Base-by-base conservation (phyloP, 768 basidiomycete genomes). In the Holtermanniella nyarrowii region DNA sequence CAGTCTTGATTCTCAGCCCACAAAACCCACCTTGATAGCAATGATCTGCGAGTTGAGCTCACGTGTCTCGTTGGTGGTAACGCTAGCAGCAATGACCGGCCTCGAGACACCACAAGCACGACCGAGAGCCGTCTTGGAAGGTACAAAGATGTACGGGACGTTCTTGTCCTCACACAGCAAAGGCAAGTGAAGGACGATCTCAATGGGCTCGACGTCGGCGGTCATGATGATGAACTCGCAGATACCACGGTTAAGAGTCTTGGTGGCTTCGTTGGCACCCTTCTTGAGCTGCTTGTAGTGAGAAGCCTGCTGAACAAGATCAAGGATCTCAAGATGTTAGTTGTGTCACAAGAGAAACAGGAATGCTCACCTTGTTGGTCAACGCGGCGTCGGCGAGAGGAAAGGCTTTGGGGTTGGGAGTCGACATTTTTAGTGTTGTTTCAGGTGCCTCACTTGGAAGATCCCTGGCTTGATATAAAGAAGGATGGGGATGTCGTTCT, bases 101-200 rank as follows among this genome's bases (percentile, higher is more conserved):
- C 95, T 77, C 26, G 88, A 84, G 42, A 99, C 93, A 54, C 91
- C 88, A 74, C 91, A 96, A 27, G 93, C 91, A 48, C 93, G 82
- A 24, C 91, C 95, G 26, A 99, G 79, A 20, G 93, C 90, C 50
- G 89, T 89, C 76, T 97, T 97, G 52, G 84, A 86, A 23, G 86
- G 88, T 44, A 99, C 77, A 74, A 96, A 97, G 65, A 97, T 78
- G 73, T 97, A 99, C 5, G 88, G 86, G 45, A 93, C 90, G 76
- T 93, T 95, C 88, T 99, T 99, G 77, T 99, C 95, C 73, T 99
- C 95, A 68, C 95, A 99, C 23, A 99, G 78, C 54, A 99, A 78
- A 31, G 95, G 95, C 25, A 99, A 82, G 74, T 99, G 95, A 57
- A 99, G 80, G 49, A 99, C 76, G 73, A 99, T 99, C 72, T 97